phyloP scores from a whole-genome alignment of 306 rosid species.

The Nissolia schottii region DNA sequence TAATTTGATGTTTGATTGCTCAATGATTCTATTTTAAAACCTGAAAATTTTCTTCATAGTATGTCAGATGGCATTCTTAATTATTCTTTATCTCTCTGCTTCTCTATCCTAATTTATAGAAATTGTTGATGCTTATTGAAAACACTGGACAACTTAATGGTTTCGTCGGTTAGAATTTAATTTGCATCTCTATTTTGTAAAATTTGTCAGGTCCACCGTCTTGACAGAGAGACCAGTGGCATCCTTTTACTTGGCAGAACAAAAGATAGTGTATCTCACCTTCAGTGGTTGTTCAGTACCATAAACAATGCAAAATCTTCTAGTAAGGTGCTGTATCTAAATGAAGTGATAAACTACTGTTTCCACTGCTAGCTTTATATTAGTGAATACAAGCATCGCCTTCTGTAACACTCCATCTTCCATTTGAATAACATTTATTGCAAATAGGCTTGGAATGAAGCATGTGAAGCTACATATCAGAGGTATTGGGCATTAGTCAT shows the following conservation, averaged over 20 bases:
- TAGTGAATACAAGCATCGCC: neutral
- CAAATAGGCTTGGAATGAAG: conserved; percentile 73
- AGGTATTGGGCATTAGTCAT: conserved; percentile 92
- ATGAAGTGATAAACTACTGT: neutral
- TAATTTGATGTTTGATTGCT: neutral
- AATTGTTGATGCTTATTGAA: conserved; percentile 3
- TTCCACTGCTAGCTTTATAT: neutral
- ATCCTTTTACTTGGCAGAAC: conserved; percentile 78
- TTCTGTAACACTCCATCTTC: neutral
- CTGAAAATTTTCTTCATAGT: neutral
- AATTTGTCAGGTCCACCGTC: conserved; percentile 77
- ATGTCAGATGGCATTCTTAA: neutral
- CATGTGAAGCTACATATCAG: conserved; percentile 69
- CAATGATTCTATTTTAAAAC: neutral
- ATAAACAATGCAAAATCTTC: conserved; percentile 49
- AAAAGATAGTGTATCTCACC: conserved; percentile 64
- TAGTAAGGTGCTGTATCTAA: conserved; percentile 47
- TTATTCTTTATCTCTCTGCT: neutral
- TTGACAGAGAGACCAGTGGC: conserved; percentile 91
- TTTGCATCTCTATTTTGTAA: neutral
- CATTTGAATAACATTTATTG: neutral
- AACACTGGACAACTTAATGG: neutral
- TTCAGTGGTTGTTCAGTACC: conserved; percentile 70
- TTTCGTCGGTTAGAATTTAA: neutral
- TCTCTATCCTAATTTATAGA: neutral